These are phyloP conservation scores for Barnettozyma pratensis DNA, from an alignment of 805 yeast species.

Conservation along the genomic window DNA sequence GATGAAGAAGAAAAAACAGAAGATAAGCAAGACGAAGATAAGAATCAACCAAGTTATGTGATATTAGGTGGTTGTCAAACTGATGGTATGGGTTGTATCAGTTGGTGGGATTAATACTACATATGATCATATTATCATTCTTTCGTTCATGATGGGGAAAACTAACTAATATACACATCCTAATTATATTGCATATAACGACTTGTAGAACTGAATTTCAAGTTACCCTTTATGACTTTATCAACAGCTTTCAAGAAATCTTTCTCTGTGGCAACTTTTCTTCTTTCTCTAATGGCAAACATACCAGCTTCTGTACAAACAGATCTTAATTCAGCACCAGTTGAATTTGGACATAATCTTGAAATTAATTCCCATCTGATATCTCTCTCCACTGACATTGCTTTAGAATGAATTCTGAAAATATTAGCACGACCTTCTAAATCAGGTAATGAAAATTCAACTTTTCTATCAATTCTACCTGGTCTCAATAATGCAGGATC, in stretches of 20 bases:
- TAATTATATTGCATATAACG: constrained; percentile 98
- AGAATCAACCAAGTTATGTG: constrained; percentile 72
- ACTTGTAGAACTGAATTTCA: constrained; percentile 95
- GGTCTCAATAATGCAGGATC: constrained; percentile 98
- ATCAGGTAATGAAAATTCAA: constrained; percentile 94
- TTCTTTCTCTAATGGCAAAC: constrained; percentile 98
- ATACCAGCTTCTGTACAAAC: constrained; percentile 99
- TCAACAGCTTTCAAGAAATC: constrained; percentile 97
- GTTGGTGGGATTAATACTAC: constrained; percentile 81
- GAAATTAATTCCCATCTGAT: constrained; percentile 98
- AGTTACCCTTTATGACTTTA: constrained; percentile 96
- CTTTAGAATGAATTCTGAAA: constrained; percentile 93
- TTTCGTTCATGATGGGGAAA: constrained; percentile 2
- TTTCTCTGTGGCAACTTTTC: constrained; percentile 97
- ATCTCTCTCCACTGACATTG: constrained; percentile 96
- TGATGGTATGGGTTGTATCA: constrained; percentile 93
- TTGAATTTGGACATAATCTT: constrained; percentile 94
- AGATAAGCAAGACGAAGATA: constrained; percentile 29
- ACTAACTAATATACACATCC: not conserved
- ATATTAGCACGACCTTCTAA: constrained; percentile 97
- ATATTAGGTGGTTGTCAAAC: constrained; percentile 86
- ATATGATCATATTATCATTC: not conserved
- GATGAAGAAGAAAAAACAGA: constrained; percentile 21
- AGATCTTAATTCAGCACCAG: constrained; percentile 98
- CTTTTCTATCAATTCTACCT: constrained; percentile 98